Percentiles rank a stretch among this genome's conserved stretches.
phyloP scores from a whole-genome alignment of 371 early-diverging fungal genomes.

The Rhizopus arrhizus region DNA sequence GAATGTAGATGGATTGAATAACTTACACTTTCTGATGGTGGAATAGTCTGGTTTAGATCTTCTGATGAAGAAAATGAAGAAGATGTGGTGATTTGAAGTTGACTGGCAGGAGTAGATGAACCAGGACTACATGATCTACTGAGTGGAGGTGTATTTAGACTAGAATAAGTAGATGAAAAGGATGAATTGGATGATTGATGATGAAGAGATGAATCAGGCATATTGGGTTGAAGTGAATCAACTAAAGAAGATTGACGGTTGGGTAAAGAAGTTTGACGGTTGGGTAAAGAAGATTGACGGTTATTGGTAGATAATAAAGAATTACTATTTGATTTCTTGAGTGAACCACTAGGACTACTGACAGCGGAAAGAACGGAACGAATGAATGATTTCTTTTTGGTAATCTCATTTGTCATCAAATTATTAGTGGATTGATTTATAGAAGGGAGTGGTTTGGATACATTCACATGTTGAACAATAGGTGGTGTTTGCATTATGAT shows the following conservation, averaged over 20 bases:
- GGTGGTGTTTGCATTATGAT: too few species aligned
- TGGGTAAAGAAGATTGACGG: neutral
- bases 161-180: neutral
- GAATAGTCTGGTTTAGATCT: neutral
- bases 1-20: neutral
- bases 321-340: neutral
- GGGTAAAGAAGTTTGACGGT: too few species aligned
- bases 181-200: conserved; percentile 2
- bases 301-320: neutral
- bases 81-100: neutral
- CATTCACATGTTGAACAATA: too few species aligned
- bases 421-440: too few species aligned
- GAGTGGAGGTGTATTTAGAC: neutral
- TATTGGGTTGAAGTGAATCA: too few species aligned
- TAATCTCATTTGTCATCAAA: neutral
- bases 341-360: neutral
- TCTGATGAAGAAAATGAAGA: neutral
- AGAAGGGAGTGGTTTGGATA: neutral
- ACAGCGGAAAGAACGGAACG: conserved; percentile 3
- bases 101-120: neutral
- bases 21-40: conserved; percentile 25
- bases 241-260: too few species aligned
- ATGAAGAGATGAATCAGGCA: neutral
- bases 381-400: conserved; percentile 2
- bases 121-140: neutral